Percentiles rank a stretch among this genome's conserved stretches.
Conservation (phyloP, 768 basidiomycete genomes). For the Xerocomellus chrysenteron region DNA sequence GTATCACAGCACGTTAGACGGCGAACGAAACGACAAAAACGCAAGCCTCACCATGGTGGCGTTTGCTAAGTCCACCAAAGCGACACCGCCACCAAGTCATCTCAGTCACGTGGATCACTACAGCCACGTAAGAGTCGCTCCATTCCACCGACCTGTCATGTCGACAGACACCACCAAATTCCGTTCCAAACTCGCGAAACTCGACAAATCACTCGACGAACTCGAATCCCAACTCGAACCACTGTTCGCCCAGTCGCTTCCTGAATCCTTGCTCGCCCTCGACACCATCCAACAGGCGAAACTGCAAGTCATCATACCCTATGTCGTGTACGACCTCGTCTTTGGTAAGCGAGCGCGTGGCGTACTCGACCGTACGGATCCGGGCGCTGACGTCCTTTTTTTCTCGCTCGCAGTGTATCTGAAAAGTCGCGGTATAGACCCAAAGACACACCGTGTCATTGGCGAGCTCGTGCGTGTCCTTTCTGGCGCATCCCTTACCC, state of each 20-base stretch:
- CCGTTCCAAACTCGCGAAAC: slow-evolving; percentile 42
- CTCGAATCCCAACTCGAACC: slow-evolving; percentile 68
- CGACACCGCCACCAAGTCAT: slow-evolving; percentile 9
- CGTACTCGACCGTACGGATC: background rate
- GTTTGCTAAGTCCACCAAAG: background rate
- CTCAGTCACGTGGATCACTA: slow-evolving; percentile 11
- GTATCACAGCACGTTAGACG: slow-evolving; percentile 7
- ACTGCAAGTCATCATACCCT: slow-evolving; percentile 75
- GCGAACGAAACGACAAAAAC: background rate
- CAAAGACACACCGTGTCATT: slow-evolving; percentile 73
- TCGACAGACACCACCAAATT: slow-evolving; percentile 36
- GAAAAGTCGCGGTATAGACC: slow-evolving; percentile 76
- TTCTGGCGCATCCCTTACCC: background rate
- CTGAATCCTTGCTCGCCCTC: slow-evolving; percentile 61
- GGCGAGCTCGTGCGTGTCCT: slow-evolving; percentile 45
- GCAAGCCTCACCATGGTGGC: slow-evolving; percentile 21
- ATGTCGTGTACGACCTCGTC: slow-evolving; percentile 80
- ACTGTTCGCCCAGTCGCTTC: slow-evolving; percentile 63
- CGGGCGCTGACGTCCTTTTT: background rate
- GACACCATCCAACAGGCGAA: slow-evolving; percentile 81
- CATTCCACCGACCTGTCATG: slow-evolving; percentile 25
- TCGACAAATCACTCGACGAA: slow-evolving; percentile 60
- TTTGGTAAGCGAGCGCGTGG: slow-evolving; percentile 57
- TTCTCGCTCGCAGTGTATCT: slow-evolving; percentile 60
- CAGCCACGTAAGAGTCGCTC: background rate